Evolutionary conservation across 768 basidiomycete species (phyloP), one percentile per base, ranked within the genome.

Genomic region (Obba rivulosa): DNA sequence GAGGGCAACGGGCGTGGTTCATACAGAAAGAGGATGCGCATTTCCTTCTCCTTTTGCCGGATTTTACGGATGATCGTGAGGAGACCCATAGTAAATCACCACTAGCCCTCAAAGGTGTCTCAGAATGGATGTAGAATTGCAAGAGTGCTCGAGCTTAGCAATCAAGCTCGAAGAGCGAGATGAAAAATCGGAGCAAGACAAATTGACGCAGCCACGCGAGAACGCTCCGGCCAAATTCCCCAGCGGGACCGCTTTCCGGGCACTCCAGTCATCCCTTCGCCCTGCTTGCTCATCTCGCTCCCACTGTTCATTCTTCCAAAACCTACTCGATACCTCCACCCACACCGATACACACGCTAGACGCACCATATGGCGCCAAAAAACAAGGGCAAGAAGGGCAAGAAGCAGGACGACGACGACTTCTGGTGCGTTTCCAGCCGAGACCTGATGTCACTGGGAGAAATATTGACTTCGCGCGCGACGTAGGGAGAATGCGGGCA

Each of bases 61-160:
- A 93, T 94, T 72, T 99, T 99, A 48, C 96, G 75, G 55, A 99
- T 98, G 65, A 98, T 92, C 5, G 96, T 96, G 50, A 98, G 81
- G 36, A 99, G 79, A 1, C 95, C 96, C 93, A 95, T 93, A 42
- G 46, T 38, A n/a, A n/a, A n/a, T n/a, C n/a, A n/a, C n/a, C n/a
- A n/a, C n/a, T n/a, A n/a, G n/a, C n/a, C n/a, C n/a, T n/a, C n/a
- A n/a, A n/a, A n/a, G n/a, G n/a, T n/a, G n/a, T n/a, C n/a, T n/a
- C n/a, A n/a, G n/a, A n/a, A n/a, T n/a, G n/a, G n/a, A n/a, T n/a
- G n/a, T n/a, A n/a, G n/a, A n/a, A n/a, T n/a, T n/a, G n/a, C n/a
- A n/a, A n/a, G n/a, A n/a, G n/a, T n/a, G n/a, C n/a, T n/a, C n/a
- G n/a, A n/a, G 37, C 37, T 38, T 16, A 38, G 37, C 8, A 38